Conservation (phyloP, 1,284 basidiomycete species). For the Microbotryum scabiosae region DNA sequence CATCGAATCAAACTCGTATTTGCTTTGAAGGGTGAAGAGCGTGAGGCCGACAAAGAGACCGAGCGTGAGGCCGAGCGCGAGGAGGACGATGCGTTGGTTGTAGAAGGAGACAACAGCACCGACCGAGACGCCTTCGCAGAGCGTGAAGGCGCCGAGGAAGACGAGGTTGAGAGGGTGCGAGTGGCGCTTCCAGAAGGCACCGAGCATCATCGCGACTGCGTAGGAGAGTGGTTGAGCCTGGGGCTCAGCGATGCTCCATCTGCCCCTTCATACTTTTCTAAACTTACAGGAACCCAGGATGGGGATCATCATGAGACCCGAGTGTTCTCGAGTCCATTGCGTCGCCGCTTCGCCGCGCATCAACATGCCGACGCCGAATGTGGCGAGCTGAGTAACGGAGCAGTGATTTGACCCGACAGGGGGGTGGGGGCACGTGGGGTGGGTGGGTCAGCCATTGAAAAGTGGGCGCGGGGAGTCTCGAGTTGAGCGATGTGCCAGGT, state of each 20-base stretch:
- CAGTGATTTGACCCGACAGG: no score
- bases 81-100: constrained; percentile 66
- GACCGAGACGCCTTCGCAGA: constrained; percentile 68
- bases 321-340: constrained; percentile 18
- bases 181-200: constrained; percentile 81
- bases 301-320: constrained; percentile 18
- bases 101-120: constrained; percentile 69
- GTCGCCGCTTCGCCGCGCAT: constrained; percentile 14
- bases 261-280: neutral
- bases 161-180: constrained; percentile 71
- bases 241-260: neutral
- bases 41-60: constrained; percentile 81
- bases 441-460: no score
- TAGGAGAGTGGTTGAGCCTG: constrained; percentile 44
- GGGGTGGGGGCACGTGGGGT: no score
- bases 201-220: constrained; percentile 61
- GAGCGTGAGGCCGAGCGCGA: constrained; percentile 75
- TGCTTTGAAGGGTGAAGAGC: constrained; percentile 56
- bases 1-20: constrained; percentile 81
- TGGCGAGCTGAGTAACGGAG: neutral
- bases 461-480: no score
- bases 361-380: constrained; percentile 17
- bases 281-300: constrained; percentile 3
- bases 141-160: constrained; percentile 65
- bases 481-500: neutral